Conservation (phyloP, 768 basidiomycete genomes). For the Mycena indigotica region DNA sequence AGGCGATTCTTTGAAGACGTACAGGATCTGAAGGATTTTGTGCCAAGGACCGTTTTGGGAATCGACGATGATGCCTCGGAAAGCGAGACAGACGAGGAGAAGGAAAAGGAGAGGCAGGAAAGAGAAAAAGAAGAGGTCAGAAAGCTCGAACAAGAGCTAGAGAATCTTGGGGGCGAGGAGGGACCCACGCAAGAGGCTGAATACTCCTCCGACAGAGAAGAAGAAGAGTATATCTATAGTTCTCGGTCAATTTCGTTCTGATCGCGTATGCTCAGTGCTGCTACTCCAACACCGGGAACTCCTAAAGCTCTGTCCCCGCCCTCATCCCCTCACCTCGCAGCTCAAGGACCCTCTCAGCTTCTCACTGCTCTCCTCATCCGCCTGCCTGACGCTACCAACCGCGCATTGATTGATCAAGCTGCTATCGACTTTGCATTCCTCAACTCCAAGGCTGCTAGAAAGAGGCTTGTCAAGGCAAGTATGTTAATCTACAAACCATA, state of each 20-base stretch:
- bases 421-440: conserved; percentile 95
- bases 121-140: conserved; percentile 69
- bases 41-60: conserved; percentile 85
- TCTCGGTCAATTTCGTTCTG: conserved; percentile 21
- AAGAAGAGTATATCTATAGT: conserved; percentile 44
- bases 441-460: conserved; percentile 95
- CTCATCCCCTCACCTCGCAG: conserved; percentile 68
- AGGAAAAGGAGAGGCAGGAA: conserved; percentile 58
- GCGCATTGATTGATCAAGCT: conserved; percentile 85
- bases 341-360: conserved; percentile 91
- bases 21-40: conserved; percentile 87
- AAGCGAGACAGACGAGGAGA: conserved; percentile 45
- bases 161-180: conserved; percentile 53
- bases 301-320: conserved; percentile 64
- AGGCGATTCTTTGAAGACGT: conserved; percentile 91
- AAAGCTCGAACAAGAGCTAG: conserved; percentile 78
- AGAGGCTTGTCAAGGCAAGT: conserved; percentile 80
- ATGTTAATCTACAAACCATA: background rate
- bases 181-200: conserved; percentile 22
- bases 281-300: conserved; percentile 70
- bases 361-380: conserved; percentile 88
- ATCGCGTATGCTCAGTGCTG: conserved; percentile 34
- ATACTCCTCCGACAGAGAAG: conserved; percentile 36
- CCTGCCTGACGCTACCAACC: conserved; percentile 92
- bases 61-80: conserved; percentile 53